A percentile compares a stretch with the other conserved stretches of the same genome.
Evolutionary conservation across 2,329 filamentous ascomycete species (phyloP).

Genomic region (Aspergillus spinulosporus): DNA sequence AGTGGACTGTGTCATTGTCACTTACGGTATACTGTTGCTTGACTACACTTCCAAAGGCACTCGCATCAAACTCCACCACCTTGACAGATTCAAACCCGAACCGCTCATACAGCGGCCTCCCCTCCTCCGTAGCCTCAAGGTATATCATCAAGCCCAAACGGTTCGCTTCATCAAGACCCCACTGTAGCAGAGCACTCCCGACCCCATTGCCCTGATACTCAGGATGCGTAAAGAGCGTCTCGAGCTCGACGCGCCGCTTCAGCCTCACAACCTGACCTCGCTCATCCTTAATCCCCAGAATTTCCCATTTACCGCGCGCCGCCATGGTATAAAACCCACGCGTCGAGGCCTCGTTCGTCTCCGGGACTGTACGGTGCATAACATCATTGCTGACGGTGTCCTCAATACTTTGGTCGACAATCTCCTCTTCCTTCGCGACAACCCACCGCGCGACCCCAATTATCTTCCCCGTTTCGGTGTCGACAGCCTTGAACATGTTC

Average conservation of each 20-base stretch:
- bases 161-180: conserved; percentile 6
- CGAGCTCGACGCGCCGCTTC: neutral
- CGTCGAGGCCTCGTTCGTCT: neutral
- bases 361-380: conserved; percentile 2
- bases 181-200: conserved; percentile 5
- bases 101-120: conserved; percentile 11
- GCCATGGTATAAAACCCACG: neutral
- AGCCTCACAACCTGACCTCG: neutral
- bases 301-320: neutral
- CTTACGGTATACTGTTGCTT: conserved; percentile 2
- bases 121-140: conserved; percentile 14
- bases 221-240: conserved; percentile 13
- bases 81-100: conserved; percentile 22
- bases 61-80: conserved; percentile 3
- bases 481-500: neutral
- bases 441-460: conserved; percentile 7
- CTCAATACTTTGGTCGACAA: neutral
- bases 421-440: neutral
- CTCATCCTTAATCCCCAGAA: neutral
- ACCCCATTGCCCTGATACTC: conserved; percentile 5
- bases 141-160: neutral
- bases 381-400: neutral
- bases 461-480: neutral
- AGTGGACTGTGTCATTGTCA: neutral
- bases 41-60: neutral